Evolutionary conservation across 2,329 filamentous ascomycete species (phyloP).

Genomic region (Rhinocladiella mackenziei): DNA sequence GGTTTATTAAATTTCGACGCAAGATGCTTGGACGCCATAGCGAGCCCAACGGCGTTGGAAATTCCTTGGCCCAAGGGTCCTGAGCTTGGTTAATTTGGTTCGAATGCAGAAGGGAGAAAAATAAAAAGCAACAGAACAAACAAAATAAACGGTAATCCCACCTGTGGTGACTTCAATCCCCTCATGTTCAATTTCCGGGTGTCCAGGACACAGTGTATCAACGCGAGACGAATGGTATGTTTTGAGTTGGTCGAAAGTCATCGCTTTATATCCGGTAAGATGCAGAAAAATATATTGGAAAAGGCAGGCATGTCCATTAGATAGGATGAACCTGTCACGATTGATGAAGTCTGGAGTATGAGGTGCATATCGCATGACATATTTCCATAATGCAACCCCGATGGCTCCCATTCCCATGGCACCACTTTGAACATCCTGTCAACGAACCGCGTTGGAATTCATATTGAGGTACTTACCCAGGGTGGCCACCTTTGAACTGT

Average conservation of each 20-base stretch:
- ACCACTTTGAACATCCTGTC: slow-evolving; percentile 35
- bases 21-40: slow-evolving; percentile 55
- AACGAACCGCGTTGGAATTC: neutral
- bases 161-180: slow-evolving; percentile 55
- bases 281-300: slow-evolving; percentile 55
- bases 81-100: neutral
- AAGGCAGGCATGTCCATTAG: slow-evolving; percentile 56
- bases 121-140: too few relatives aligned
- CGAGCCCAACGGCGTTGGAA: slow-evolving; percentile 57
- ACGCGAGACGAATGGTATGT: slow-evolving; percentile 49
- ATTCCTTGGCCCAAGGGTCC: slow-evolving; percentile 56
- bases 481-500: slow-evolving; percentile 66
- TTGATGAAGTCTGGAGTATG: slow-evolving; percentile 56
- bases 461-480: slow-evolving; percentile 50
- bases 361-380: slow-evolving; percentile 59
- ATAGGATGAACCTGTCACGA: slow-evolving; percentile 60
- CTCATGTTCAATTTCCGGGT: slow-evolving; percentile 49
- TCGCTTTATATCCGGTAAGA: slow-evolving; percentile 51
- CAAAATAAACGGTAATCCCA: neutral
- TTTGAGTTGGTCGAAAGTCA: slow-evolving; percentile 57
- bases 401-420: slow-evolving; percentile 62
- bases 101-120: too few relatives aligned
- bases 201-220: slow-evolving; percentile 53
- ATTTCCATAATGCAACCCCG: slow-evolving; percentile 59
- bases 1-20: slow-evolving; percentile 51